A percentile compares a stretch with the other conserved stretches of the same genome.
These are phyloP conservation scores for Penicillium sp. DNA, from an alignment of 2,329 filamentous ascomycete genomes.

Conservation along the genomic window DNA sequence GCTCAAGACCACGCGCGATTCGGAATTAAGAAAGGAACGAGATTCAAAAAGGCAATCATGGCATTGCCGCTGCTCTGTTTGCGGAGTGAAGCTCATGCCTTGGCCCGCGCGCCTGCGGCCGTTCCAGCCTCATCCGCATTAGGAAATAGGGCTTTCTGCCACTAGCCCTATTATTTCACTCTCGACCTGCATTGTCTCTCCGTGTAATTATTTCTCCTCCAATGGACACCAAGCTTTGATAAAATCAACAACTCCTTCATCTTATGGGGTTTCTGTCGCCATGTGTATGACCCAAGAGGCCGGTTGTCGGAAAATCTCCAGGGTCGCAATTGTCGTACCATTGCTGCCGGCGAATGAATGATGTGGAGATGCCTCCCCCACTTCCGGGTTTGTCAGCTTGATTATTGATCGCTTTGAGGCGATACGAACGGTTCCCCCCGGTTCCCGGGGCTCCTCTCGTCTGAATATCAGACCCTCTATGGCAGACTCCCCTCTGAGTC, in stretches of 20 bases:
- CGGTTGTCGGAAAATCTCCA: neutral
- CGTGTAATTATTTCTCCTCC: too few species aligned
- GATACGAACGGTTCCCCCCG: conserved; percentile 6
- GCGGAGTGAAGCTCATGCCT: conserved; percentile 6
- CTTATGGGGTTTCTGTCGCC: neutral
- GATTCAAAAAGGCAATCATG: conserved; percentile 18
- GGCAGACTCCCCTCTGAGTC: conserved; percentile 20
- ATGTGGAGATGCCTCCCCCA: conserved; percentile 10
- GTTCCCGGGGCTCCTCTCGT: conserved; percentile 12
- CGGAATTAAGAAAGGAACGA: neutral
- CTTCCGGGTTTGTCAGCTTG: conserved; percentile 33
- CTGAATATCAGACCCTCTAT: conserved; percentile 17
- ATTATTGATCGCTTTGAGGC: conserved; percentile 23
- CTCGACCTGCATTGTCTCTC: too few species aligned
- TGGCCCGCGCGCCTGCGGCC: conserved; percentile 2
- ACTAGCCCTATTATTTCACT: neutral
- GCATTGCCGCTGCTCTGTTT: conserved; percentile 14
- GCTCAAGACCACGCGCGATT: conserved; percentile 20
- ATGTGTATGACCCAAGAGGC: neutral
- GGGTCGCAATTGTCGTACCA: neutral
- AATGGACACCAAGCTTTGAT: too few species aligned
- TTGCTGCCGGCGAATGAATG: conserved; percentile 4
- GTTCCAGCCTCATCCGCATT: conserved; percentile 25
- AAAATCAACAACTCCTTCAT: neutral
- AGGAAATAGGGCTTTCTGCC: conserved; percentile 34